Conservation (phyloP, 768 basidiomycete species). For the Boletales sp. region DNA sequence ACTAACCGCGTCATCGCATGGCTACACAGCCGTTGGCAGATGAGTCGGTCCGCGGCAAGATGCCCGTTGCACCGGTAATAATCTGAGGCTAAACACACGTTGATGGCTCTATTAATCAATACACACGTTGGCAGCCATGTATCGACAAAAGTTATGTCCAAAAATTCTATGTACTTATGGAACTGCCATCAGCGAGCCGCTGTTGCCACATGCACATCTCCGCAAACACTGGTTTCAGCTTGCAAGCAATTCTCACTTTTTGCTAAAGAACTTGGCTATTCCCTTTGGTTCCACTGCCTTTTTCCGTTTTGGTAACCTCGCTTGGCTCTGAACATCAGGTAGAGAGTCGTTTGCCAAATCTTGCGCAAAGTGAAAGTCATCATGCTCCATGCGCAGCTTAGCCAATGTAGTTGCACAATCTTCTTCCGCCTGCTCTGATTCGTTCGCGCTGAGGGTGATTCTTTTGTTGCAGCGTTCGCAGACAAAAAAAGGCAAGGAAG, state of each 20-base stretch:
- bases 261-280: conserved; percentile 48
- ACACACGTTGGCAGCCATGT: too few species aligned
- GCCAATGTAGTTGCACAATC: conserved; percentile 36
- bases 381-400: conserved; percentile 63
- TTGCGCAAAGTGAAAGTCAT: conserved; percentile 86
- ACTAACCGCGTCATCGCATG: too few species aligned
- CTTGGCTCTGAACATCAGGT: conserved; percentile 8
- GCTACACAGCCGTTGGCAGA: too few species aligned
- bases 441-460: conserved; percentile 33
- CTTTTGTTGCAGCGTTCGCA: conserved; percentile 57
- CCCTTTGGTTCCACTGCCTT: conserved; percentile 31
- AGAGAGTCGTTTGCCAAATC: conserved; percentile 54
- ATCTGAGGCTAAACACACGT: too few species aligned
- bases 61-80: too few species aligned
- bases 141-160: too few species aligned
- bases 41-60: too few species aligned
- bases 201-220: too few species aligned
- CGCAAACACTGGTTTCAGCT: not conserved
- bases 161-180: too few species aligned
- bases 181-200: too few species aligned
- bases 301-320: conserved; percentile 27
- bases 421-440: conserved; percentile 16
- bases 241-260: conserved; percentile 21
- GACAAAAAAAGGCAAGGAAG: conserved; percentile 38
- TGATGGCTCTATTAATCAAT: too few species aligned